Conservation (phyloP, 768 basidiomycete genomes). For the Termitomyces sp. region DNA sequence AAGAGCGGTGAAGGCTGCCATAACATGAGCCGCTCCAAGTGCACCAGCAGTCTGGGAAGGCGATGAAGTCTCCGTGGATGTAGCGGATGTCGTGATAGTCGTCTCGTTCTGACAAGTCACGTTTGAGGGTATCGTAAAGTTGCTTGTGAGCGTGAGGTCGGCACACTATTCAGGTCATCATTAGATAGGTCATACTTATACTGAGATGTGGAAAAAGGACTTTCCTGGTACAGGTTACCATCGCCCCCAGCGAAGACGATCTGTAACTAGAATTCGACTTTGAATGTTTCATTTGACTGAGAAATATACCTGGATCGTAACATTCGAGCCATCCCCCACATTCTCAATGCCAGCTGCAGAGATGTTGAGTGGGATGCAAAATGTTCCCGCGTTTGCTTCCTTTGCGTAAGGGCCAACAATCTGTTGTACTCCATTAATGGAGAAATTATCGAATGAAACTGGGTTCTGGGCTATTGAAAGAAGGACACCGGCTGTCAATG, state of each 20-base stretch:
- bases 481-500: slow-evolving; percentile 37
- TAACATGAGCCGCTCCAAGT: not conserved
- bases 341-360: slow-evolving; percentile 34
- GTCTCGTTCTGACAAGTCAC: slow-evolving; percentile 32
- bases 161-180: slow-evolving; percentile 50
- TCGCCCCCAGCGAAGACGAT: not conserved
- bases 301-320: slow-evolving; percentile 53
- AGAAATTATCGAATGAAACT: slow-evolving; percentile 57
- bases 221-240: slow-evolving; percentile 1
- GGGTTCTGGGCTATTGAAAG: slow-evolving; percentile 58
- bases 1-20: not conserved
- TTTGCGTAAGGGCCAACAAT: slow-evolving; percentile 39
- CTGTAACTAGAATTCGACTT: not conserved
- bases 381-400: slow-evolving; percentile 44
- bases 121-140: slow-evolving; percentile 39
- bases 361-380: slow-evolving; percentile 64
- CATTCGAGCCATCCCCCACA: slow-evolving; percentile 55
- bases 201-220: not conserved
- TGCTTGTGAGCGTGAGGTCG: slow-evolving; percentile 60
- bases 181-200: not conserved
- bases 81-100: not conserved
- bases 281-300: not conserved
- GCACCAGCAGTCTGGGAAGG: not conserved
- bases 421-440: slow-evolving; percentile 24
- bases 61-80: not conserved